These are phyloP conservation scores for Anisodus tanguticus DNA, from an alignment of 257 asterid species.

Conservation along the genomic window DNA sequence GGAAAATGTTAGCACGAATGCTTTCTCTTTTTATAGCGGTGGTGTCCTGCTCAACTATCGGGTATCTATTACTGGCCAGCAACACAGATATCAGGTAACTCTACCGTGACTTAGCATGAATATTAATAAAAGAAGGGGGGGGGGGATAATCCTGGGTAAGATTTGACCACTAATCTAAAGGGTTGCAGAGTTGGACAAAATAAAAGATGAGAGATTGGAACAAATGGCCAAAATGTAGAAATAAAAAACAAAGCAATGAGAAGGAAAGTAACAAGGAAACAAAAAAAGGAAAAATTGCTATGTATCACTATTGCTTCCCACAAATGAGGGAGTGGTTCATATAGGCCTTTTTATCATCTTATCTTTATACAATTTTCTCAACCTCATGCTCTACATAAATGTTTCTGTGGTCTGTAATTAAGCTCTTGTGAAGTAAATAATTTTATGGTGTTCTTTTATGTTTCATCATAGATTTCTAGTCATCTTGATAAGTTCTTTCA, in stretches of 20 bases:
- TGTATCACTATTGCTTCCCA: slow-evolving; percentile 61
- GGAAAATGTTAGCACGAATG: background rate
- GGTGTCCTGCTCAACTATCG: background rate
- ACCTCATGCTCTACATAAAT: slow-evolving; percentile 46
- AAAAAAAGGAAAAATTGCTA: background rate
- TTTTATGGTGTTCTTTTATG: background rate
- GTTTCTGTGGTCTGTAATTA: slow-evolving; percentile 38
- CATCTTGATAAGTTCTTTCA: background rate
- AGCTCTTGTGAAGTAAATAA: background rate
- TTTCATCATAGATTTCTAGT: background rate
- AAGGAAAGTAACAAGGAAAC: slow-evolving; percentile 28
- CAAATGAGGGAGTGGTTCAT: slow-evolving; percentile 62
- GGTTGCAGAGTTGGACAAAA: background rate
- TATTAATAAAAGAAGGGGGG: background rate
- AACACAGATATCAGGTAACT: background rate
- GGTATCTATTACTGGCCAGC: background rate
- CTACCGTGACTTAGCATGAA: background rate
- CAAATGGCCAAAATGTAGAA: background rate
- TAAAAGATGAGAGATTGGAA: background rate
- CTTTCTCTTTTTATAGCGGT: background rate
- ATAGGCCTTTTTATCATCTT: slow-evolving; percentile 63
- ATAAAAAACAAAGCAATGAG: slow-evolving; percentile 11
- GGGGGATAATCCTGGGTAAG: background rate
- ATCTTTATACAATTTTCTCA: slow-evolving; percentile 54
- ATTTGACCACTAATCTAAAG: background rate